Percentiles rank a stretch among this genome's conserved stretches.
Conservation (phyloP, 768 basidiomycete species). For the Solioccasus polychromus region DNA sequence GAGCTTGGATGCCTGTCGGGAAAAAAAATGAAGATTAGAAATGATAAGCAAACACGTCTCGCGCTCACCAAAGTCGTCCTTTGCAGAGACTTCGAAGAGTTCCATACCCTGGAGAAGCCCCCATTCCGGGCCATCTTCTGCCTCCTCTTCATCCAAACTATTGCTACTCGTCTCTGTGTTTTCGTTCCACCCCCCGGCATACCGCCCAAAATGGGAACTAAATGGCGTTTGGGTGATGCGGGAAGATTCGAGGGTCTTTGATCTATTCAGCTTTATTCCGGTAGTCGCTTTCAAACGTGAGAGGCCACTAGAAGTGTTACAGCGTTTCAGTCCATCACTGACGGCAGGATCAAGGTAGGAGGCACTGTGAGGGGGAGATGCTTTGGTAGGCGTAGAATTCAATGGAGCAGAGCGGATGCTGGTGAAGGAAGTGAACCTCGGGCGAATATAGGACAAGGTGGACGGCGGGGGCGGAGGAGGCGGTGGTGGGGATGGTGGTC, state of each 20-base stretch:
- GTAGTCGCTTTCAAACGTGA: conserved; percentile 50
- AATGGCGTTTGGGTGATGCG: conserved; percentile 52
- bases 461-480: conserved; percentile 51
- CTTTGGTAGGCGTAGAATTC: conserved; percentile 40
- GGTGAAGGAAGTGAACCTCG: conserved; percentile 39
- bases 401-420: conserved; percentile 61
- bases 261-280: conserved; percentile 30
- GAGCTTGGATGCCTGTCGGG: conserved; percentile 65
- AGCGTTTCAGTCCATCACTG: conserved; percentile 51
- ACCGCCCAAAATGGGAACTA: conserved; percentile 52
- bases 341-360: conserved; percentile 63
- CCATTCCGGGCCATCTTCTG: conserved; percentile 58
- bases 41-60: conserved; percentile 6
- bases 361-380: conserved; percentile 54
- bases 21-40: conserved; percentile 2
- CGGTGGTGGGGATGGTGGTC: conserved; percentile 61
- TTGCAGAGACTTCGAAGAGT: conserved; percentile 88
- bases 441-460: conserved; percentile 36
- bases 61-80: conserved; percentile 71
- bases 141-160: conserved; percentile 64
- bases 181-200: conserved; percentile 53
- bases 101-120: conserved; percentile 81
- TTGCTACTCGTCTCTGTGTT: conserved; percentile 60
- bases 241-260: conserved; percentile 39
- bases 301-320: conserved; percentile 46